Conservation (phyloP, 768 basidiomycete genomes). For the Phanerodontia chrysosporium region DNA sequence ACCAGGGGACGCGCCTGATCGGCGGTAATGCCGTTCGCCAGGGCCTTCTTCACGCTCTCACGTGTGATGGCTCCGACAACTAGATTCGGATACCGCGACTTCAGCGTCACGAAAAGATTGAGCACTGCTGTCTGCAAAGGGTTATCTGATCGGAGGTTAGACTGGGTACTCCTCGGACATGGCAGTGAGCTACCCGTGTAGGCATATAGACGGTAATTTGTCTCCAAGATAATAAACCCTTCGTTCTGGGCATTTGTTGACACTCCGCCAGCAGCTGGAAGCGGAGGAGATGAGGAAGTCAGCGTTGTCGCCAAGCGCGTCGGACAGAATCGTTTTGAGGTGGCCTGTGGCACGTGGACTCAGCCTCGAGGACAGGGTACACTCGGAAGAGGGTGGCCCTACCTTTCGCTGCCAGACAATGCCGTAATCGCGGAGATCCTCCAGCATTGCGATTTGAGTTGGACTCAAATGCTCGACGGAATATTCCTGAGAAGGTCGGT, state of each 20-base stretch:
- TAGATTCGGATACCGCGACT: conserved; percentile 93
- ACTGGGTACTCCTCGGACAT: background rate
- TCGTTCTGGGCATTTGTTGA: conserved; percentile 59
- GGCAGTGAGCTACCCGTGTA: conserved; percentile 70
- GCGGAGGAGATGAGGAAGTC: conserved; percentile 83
- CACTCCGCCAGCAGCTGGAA: conserved; percentile 57
- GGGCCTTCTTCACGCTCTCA: conserved; percentile 91
- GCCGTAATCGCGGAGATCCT: conserved; percentile 92
- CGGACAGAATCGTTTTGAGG: conserved; percentile 83
- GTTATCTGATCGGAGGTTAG: conserved; percentile 57
- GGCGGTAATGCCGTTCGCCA: conserved; percentile 92
- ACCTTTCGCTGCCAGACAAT: conserved; percentile 86
- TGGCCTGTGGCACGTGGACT: conserved; percentile 38
- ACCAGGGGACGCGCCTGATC: conserved; percentile 55
- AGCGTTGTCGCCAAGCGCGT: conserved; percentile 93
- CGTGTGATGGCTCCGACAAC: conserved; percentile 95
- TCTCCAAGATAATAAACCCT: conserved; percentile 95
- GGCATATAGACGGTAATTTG: conserved; percentile 96
- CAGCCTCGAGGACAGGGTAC: background rate
- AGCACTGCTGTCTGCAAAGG: conserved; percentile 94
- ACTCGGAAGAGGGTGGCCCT: conserved; percentile 14
- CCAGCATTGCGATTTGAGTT: conserved; percentile 82
- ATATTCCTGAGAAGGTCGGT: conserved; percentile 63
- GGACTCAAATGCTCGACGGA: conserved; percentile 74
- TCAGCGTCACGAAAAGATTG: conserved; percentile 88